phyloP scores from a whole-genome alignment of 192 early-diverging fungal genomes.

The Coemansia sp. region DNA sequence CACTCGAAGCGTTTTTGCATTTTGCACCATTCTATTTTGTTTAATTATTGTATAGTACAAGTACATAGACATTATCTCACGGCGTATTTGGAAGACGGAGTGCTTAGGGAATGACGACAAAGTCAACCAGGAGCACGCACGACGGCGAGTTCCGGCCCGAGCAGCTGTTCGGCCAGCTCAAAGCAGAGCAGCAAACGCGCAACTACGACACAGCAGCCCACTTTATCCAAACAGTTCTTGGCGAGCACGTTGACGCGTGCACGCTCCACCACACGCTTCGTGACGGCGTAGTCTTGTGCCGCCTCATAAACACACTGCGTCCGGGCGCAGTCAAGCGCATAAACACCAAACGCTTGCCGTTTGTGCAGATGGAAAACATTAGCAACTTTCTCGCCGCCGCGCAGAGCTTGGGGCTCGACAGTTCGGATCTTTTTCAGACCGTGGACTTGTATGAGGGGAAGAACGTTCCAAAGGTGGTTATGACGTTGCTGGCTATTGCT shows the following conservation, averaged over 20 bases:
- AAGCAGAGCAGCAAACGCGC: conserved; percentile 59
- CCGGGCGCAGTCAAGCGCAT: conserved; percentile 73
- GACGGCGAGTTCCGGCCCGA: conserved; percentile 50
- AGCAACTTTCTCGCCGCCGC: conserved; percentile 71
- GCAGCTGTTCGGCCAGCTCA: conserved; percentile 54
- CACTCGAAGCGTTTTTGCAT: background rate
- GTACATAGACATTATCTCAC: background rate
- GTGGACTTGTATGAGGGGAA: conserved; percentile 78
- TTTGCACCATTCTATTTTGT: background rate
- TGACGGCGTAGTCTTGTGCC: conserved; percentile 78
- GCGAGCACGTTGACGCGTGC: conserved; percentile 54
- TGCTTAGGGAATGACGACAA: background rate
- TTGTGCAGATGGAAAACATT: conserved; percentile 87
- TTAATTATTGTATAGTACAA: background rate
- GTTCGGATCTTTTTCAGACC: conserved; percentile 75
- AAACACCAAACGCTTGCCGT: conserved; percentile 67
- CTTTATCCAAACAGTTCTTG: conserved; percentile 64
- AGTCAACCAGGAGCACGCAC: conserved; percentile 1
- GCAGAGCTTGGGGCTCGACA: conserved; percentile 67
- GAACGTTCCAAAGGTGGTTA: conserved; percentile 72
- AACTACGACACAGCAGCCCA: conserved; percentile 61
- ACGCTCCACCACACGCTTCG: conserved; percentile 62
- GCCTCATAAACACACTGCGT: conserved; percentile 71
- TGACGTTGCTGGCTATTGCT: conserved; percentile 70
- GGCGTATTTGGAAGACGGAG: too few species aligned